Evolutionary conservation across 169 alveolate species (phyloP).

Genomic region (Neospora caninum): DNA sequence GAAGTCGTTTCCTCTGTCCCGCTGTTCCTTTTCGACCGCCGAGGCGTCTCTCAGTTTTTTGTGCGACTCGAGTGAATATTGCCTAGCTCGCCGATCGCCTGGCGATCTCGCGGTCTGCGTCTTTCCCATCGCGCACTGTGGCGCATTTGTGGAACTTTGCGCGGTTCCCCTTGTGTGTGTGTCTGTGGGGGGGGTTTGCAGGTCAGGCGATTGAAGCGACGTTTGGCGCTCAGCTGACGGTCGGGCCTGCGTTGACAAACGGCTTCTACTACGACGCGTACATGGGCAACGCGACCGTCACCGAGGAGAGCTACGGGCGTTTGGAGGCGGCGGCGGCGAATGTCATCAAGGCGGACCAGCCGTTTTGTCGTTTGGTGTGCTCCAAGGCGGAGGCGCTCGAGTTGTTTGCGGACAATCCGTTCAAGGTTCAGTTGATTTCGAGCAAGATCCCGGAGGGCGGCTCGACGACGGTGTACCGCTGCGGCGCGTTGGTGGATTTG

Average conservation of each 20-base stretch:
- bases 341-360: slow-evolving; percentile 87
- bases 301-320: slow-evolving; percentile 49
- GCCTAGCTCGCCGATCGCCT: too few relatives aligned
- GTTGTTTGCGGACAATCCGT: slow-evolving; percentile 96
- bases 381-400: slow-evolving; percentile 97
- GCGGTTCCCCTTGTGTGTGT: too few relatives aligned
- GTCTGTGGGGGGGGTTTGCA: neutral
- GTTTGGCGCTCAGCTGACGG: slow-evolving; percentile 96
- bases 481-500: slow-evolving; percentile 98
- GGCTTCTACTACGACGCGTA: slow-evolving; percentile 99
- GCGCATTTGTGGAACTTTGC: too few relatives aligned
- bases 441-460: slow-evolving; percentile 95
- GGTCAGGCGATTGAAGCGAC: slow-evolving; percentile 94
- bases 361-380: slow-evolving; percentile 93
- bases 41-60: too few relatives aligned
- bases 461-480: slow-evolving; percentile 95
- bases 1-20: too few relatives aligned
- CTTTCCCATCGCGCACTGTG: too few relatives aligned
- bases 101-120: too few relatives aligned
- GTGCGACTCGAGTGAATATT: too few relatives aligned
- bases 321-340: slow-evolving; percentile 82
- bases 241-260: slow-evolving; percentile 95
- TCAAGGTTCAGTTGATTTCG: slow-evolving; percentile 95
- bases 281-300: slow-evolving; percentile 86
- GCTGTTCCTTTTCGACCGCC: too few relatives aligned